Evolutionary conservation across 1,284 basidiomycete genomes (phyloP).

Genomic region (Marasmius oreades): DNA sequence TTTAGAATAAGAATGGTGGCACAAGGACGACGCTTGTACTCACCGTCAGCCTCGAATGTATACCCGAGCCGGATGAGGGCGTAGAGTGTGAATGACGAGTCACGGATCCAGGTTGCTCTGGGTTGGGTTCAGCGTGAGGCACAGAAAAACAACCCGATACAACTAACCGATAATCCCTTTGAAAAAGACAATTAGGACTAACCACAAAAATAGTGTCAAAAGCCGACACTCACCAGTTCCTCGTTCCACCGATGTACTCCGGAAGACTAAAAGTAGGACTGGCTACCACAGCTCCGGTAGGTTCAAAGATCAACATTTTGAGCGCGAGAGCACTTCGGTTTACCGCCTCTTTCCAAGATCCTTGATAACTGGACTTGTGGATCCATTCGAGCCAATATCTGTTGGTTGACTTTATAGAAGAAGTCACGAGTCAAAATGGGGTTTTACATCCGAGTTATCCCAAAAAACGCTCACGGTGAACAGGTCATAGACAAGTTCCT

Average conservation of each 20-base stretch:
- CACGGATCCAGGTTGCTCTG: slow-evolving; percentile 85
- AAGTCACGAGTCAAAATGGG: not conserved
- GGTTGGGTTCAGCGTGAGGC: no score
- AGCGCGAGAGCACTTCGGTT: slow-evolving; percentile 84
- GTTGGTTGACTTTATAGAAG: slow-evolving; percentile 56
- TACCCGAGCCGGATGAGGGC: slow-evolving; percentile 89
- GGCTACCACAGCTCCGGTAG: slow-evolving; percentile 87
- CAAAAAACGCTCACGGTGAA: slow-evolving; percentile 53
- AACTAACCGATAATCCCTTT: slow-evolving; percentile 66
- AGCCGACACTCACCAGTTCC: slow-evolving; percentile 65
- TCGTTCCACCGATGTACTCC: slow-evolving; percentile 82
- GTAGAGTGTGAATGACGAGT: slow-evolving; percentile 89
- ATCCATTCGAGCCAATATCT: slow-evolving; percentile 90
- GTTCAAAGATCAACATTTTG: slow-evolving; percentile 83
- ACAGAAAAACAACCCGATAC: no score
- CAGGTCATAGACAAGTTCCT: slow-evolving; percentile 53
- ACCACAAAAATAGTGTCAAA: not conserved
- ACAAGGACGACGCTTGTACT: no score
- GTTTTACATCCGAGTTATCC: no score
- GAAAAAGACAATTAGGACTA: not conserved
- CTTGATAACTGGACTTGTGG: slow-evolving; percentile 74
- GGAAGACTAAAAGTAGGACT: slow-evolving; percentile 92
- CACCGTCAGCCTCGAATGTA: slow-evolving; percentile 83
- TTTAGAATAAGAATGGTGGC: no score
- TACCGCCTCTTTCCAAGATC: slow-evolving; percentile 92